Conservation (phyloP, 495 filamentous ascomycete species). For the Daldinia childiae region DNA sequence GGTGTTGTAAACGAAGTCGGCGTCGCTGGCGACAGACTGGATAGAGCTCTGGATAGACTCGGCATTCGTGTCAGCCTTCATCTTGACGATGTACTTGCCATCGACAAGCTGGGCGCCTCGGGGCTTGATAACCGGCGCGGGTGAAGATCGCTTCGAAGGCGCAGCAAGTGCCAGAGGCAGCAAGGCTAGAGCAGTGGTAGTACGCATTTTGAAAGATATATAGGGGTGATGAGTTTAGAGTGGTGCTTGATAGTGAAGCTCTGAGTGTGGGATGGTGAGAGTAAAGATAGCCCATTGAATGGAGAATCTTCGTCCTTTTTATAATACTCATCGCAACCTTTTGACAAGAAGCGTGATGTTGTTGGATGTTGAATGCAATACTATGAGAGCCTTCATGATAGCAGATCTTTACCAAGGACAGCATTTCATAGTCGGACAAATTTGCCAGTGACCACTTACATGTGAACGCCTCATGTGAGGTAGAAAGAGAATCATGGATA, state of each 20-base stretch:
- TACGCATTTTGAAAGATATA: slow-evolving; percentile 39
- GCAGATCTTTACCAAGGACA: slow-evolving; percentile 34
- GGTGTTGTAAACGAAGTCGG: slow-evolving; percentile 54
- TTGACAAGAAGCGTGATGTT: slow-evolving; percentile 1
- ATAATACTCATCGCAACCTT: slow-evolving; percentile 11
- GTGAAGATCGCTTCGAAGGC: slow-evolving; percentile 41
- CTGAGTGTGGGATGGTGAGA: slow-evolving; percentile 21
- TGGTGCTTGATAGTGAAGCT: slow-evolving; percentile 6
- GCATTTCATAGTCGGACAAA: slow-evolving; percentile 7
- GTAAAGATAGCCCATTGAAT: background rate
- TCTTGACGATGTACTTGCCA: slow-evolving; percentile 57
- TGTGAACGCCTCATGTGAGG: slow-evolving; percentile 38
- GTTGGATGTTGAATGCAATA: slow-evolving; percentile 20
- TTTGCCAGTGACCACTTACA: slow-evolving; percentile 22
- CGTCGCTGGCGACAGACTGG: slow-evolving; percentile 45
- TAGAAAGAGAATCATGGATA: slow-evolving; percentile 29
- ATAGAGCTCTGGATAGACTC: slow-evolving; percentile 48
- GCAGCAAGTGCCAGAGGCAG: slow-evolving; percentile 46
- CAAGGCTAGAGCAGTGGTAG: slow-evolving; percentile 37
- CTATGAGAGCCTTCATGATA: slow-evolving; percentile 24
- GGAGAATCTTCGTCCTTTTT: slow-evolving; percentile 19
- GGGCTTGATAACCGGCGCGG: slow-evolving; percentile 43
- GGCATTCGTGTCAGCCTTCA: slow-evolving; percentile 45
- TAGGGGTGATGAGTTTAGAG: background rate
- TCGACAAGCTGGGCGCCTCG: slow-evolving; percentile 46